Conservation (phyloP, 2,329 filamentous ascomycete species). For the Clarireedia sp. region DNA sequence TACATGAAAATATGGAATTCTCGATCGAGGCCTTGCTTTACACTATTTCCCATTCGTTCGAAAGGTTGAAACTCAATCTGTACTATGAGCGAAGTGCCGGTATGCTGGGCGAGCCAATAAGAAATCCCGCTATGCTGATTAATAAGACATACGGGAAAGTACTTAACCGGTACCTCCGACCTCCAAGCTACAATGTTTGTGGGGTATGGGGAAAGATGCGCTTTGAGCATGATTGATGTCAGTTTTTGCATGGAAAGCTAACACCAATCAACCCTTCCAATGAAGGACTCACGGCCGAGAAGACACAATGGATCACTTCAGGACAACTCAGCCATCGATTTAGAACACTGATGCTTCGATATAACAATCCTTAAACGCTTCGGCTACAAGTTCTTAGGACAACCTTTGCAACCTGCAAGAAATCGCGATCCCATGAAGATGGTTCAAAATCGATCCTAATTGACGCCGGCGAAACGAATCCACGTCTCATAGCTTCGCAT, state of each 20-base stretch:
- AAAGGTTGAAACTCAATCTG: background rate
- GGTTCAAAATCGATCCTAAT: background rate
- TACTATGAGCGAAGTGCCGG: background rate
- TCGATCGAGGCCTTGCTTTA: background rate
- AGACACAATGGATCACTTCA: no score
- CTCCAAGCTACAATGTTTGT: background rate
- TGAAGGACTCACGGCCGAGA: background rate
- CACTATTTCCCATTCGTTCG: background rate
- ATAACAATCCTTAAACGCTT: no score
- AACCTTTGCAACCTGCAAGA: background rate
- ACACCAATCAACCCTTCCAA: background rate
- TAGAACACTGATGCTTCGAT: no score
- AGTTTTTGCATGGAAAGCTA: background rate
- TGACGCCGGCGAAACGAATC: background rate
- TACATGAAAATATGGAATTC: background rate
- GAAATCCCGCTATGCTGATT: background rate
- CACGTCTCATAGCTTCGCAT: background rate
- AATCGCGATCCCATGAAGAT: background rate
- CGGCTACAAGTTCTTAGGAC: no score
- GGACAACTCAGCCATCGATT: no score
- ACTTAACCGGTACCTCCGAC: background rate
- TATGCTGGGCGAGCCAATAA: background rate
- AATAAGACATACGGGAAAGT: background rate
- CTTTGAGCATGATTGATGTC: background rate
- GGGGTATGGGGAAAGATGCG: constrained; percentile 6